Conservation (phyloP, 495 filamentous ascomycete species). For the Monascus purpureus region DNA sequence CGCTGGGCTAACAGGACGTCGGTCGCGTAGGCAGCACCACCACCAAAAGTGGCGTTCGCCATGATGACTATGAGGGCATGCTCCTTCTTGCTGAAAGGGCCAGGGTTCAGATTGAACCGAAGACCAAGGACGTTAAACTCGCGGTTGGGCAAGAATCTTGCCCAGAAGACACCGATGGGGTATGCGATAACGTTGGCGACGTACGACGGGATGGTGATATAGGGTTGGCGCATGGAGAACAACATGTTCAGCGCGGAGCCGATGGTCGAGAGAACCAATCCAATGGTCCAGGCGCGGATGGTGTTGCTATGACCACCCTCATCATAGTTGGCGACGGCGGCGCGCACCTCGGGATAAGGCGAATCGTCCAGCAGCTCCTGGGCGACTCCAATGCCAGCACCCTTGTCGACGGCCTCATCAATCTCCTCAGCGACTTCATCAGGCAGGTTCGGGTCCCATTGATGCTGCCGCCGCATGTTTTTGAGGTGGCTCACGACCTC, state of each 20-base stretch:
- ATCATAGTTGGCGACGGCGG: too few species aligned
- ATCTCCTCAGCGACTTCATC: constrained; percentile 46
- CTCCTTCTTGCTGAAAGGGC: too few species aligned
- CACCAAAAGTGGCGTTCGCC: too few species aligned
- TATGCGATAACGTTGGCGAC: too few species aligned
- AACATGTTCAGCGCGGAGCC: constrained; percentile 56
- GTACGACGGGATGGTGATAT: constrained; percentile 2
- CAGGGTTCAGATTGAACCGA: too few species aligned
- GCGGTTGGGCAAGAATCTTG: neutral
- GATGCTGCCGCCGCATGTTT: too few species aligned
- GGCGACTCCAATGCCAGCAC: constrained; percentile 38
- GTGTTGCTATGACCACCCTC: too few species aligned
- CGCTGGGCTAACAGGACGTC: constrained; percentile 52
- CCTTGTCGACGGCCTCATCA: constrained; percentile 40
- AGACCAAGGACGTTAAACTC: neutral
- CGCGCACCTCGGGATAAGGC: too few species aligned
- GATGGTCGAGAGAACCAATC: constrained; percentile 45
- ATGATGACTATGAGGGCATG: too few species aligned
- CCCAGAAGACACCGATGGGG: neutral
- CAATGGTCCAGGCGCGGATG: constrained; percentile 37
- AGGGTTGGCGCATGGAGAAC: constrained; percentile 54
- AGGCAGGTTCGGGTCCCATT: constrained; percentile 57
- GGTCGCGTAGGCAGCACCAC: constrained; percentile 48
- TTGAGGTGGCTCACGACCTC: too few species aligned
- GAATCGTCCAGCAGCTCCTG: too few species aligned